Base-by-base conservation (phyloP, 2,329 filamentous ascomycete species). In the Aspergillus tubingensis region DNA sequence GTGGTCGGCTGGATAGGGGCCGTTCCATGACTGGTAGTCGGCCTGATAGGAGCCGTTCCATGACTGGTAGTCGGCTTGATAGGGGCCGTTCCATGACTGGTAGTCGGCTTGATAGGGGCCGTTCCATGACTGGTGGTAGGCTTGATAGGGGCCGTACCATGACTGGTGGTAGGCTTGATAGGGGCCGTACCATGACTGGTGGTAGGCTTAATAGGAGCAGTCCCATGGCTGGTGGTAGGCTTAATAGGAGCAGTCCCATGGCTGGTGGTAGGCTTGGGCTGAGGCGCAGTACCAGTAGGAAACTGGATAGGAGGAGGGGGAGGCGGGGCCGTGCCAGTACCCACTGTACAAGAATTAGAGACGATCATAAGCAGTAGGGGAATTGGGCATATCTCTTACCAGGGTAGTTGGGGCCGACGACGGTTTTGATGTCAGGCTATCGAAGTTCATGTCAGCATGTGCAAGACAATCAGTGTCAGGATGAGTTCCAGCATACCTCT, bases 191-290 rank as follows among this genome's bases (percentile, higher is more conserved):
- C 51, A 17, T 30, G 38, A 8, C 51, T 54, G 38, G 19, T 43
- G 5, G 52, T 54, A 1, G 65, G 69, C 44, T 62, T 21, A 19
- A 59, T 43, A 39, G 53, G 53, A 10, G 49, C 47, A 55, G 59
- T 44, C 3, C 48, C 19, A 17, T 17, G 32, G 27, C 48, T 47
- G 17, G 47, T 15, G 5, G 48, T 51, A 0, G 44, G 44, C 8
- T 30, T 23, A n/a, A 59, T 43, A 47, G 53, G 53, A 17, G 49
- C 47, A 52, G 59, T 44, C 5, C 48, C 19, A 17, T n/a, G 48
- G 30, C 30, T 17, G 15, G 51, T 54, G 17, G 51, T 55, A 17
- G 39, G 44, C 50, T 53, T 49, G n/a, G 49, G 32, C 8, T 44
- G 43, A 23, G 47, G 44, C 38, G 36, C 39, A 19, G 52, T 27